These are phyloP conservation scores for Lindgomyces ingoldianus DNA, from an alignment of 495 filamentous ascomycete genomes.

Conservation along the genomic window DNA sequence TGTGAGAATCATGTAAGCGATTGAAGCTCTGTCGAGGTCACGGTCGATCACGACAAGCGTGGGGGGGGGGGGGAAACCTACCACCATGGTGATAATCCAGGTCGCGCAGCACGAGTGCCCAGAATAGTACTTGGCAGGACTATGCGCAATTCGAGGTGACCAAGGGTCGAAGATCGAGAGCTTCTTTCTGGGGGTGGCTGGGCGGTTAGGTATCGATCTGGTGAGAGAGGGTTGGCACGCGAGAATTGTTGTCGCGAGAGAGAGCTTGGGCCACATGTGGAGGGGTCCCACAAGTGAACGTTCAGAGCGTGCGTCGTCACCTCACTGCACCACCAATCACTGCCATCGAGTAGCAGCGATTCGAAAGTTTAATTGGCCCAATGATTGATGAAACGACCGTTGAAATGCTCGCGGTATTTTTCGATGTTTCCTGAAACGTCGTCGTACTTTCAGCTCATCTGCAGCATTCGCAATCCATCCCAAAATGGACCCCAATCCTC, in stretches of 20 bases:
- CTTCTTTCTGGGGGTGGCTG: background rate
- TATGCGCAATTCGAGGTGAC: background rate
- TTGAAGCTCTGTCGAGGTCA: background rate
- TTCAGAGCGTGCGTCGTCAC: background rate
- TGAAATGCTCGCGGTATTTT: background rate
- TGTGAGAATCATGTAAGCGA: slow-evolving; percentile 42
- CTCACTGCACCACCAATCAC: background rate
- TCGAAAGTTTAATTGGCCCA: background rate
- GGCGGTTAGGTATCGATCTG: background rate
- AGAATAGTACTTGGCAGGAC: background rate
- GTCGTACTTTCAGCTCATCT: background rate
- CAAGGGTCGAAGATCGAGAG: background rate
- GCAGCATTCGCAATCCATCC: background rate
- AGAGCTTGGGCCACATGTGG: background rate
- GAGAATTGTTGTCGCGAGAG: background rate
- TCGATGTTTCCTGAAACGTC: background rate
- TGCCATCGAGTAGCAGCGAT: background rate
- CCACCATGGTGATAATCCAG: background rate
- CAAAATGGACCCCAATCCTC: no score
- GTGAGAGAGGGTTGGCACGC: background rate
- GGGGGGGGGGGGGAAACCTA: background rate
- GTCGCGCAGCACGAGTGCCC: background rate
- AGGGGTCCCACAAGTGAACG: background rate
- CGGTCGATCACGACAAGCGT: no score
- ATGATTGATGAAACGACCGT: background rate